Evolutionary conservation across 345 rosid genomes (phyloP).

Genomic region (Iberis pinnata): DNA sequence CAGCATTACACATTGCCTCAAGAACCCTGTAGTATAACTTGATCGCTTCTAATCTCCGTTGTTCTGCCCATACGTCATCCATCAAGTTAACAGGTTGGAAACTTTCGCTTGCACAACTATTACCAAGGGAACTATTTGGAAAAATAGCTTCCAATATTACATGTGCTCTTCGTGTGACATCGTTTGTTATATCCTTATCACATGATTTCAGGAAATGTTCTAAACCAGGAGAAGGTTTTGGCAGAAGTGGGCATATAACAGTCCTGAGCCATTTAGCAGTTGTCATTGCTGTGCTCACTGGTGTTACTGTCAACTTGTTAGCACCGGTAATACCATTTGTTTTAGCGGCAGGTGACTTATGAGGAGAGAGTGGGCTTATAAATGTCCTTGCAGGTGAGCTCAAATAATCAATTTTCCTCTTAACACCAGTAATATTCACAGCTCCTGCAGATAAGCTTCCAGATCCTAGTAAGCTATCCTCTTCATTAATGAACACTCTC

Average conservation of each 20-base stretch:
- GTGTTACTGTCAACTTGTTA: slow-evolving; percentile 63
- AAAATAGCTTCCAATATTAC: slow-evolving; percentile 91
- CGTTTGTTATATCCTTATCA: slow-evolving; percentile 72
- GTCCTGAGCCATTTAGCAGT: slow-evolving; percentile 97
- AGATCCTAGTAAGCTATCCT: slow-evolving; percentile 69
- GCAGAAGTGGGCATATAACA: slow-evolving; percentile 66
- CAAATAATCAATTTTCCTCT: slow-evolving; percentile 68
- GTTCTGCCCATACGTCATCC: slow-evolving; percentile 97
- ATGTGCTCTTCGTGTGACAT: slow-evolving; percentile 68
- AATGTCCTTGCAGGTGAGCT: slow-evolving; percentile 79
- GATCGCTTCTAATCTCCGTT: slow-evolving; percentile 72
- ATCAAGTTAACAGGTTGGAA: slow-evolving; percentile 67
- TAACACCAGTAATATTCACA: slow-evolving; percentile 44
- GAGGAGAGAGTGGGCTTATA: slow-evolving; percentile 83
- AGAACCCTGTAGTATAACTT: slow-evolving; percentile 88
- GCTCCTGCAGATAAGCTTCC: slow-evolving; percentile 43
- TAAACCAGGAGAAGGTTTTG: slow-evolving; percentile 69
- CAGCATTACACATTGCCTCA: slow-evolving; percentile 95
- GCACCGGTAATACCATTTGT: slow-evolving; percentile 39
- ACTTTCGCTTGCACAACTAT: slow-evolving; percentile 49
- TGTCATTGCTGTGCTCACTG: slow-evolving; percentile 89
- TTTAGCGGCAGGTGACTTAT: slow-evolving; percentile 62
- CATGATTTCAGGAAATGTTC: slow-evolving; percentile 67
- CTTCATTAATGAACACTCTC: slow-evolving; percentile 69
- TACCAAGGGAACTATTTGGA: slow-evolving; percentile 65